Evolutionary conservation across 805 yeast genomes (phyloP).

Genomic region (Kazachstania bromeliacearum): DNA sequence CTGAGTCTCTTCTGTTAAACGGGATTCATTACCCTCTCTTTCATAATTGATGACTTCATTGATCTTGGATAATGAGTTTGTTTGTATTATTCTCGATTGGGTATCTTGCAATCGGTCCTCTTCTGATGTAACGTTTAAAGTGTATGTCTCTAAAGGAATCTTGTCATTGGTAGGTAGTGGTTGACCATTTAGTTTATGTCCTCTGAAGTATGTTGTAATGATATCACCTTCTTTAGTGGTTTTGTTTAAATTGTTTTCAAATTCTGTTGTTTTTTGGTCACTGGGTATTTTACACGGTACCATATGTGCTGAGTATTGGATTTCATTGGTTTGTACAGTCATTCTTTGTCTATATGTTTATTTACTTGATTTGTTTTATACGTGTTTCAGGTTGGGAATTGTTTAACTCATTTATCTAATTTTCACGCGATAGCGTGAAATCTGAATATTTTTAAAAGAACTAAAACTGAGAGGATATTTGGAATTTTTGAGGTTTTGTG

Average conservation of each 20-base stretch:
- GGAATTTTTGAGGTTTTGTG: too few relatives aligned
- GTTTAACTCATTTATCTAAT: too few relatives aligned
- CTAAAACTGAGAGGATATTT: too few relatives aligned
- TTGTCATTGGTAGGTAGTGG: neutral
- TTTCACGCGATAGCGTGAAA: too few relatives aligned
- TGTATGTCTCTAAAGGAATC: neutral
- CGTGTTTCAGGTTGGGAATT: too few relatives aligned
- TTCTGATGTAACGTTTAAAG: neutral
- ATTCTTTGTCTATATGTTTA: too few relatives aligned
- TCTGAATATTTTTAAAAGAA: too few relatives aligned
- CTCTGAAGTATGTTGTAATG: neutral
- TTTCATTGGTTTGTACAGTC: neutral
- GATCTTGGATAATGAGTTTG: neutral
- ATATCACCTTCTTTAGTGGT: neutral
- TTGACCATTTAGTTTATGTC: slow-evolving; percentile 1
- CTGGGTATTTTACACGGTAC: neutral
- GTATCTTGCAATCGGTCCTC: neutral
- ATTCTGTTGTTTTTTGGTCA: neutral
- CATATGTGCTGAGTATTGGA: neutral
- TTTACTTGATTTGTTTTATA: too few relatives aligned
- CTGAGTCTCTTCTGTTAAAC: slow-evolving; percentile 18
- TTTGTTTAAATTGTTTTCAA: neutral
- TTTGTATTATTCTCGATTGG: neutral
- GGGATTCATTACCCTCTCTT: slow-evolving; percentile 31
- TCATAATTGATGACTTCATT: slow-evolving; percentile 26